Conservation (phyloP, 2,329 filamentous ascomycete species). For the Pseudogymnoascus sp. region DNA sequence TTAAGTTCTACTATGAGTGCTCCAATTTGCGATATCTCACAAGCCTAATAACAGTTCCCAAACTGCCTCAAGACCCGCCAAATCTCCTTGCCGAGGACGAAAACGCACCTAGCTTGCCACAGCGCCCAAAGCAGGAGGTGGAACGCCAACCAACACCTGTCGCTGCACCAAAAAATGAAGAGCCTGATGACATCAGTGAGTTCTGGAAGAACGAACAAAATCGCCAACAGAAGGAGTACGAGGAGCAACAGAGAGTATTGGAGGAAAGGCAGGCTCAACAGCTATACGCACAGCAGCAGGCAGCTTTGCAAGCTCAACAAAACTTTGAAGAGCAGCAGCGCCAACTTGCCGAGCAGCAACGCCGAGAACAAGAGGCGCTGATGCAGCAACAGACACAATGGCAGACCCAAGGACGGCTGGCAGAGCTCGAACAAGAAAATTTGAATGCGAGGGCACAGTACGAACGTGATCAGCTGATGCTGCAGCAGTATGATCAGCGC, state of each 20-base stretch:
- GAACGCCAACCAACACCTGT: slow-evolving; percentile 65
- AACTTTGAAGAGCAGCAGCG: slow-evolving; percentile 98
- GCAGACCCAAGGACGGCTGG: slow-evolving; percentile 92
- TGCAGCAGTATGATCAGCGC: slow-evolving; percentile 91
- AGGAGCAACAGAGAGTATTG: slow-evolving; percentile 83
- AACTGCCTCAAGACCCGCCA: slow-evolving; percentile 88
- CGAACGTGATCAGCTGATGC: slow-evolving; percentile 92
- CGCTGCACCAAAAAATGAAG: slow-evolving; percentile 61
- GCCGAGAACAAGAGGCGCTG: slow-evolving; percentile 83
- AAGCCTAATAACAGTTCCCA: slow-evolving; percentile 91
- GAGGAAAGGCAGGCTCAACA: slow-evolving; percentile 82
- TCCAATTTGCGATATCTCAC: slow-evolving; percentile 96
- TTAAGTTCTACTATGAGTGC: slow-evolving; percentile 99
- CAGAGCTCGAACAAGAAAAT: slow-evolving; percentile 92
- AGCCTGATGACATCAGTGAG: slow-evolving; percentile 91
- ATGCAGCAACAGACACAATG: slow-evolving; percentile 82
- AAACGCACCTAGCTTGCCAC: slow-evolving; percentile 73
- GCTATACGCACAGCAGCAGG: slow-evolving; percentile 73
- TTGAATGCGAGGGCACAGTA: slow-evolving; percentile 91
- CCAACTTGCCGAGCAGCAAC: slow-evolving; percentile 78
- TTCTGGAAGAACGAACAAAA: slow-evolving; percentile 96
- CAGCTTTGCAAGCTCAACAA: slow-evolving; percentile 75
- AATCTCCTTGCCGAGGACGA: slow-evolving; percentile 83
- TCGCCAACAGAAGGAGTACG: slow-evolving; percentile 88
- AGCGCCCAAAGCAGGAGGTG: slow-evolving; percentile 69